Evolutionary conservation across 2,329 filamentous ascomycete species (phyloP), one percentile per base, ranked within the genome.

Genomic region (Cordyceps tenuipes): DNA sequence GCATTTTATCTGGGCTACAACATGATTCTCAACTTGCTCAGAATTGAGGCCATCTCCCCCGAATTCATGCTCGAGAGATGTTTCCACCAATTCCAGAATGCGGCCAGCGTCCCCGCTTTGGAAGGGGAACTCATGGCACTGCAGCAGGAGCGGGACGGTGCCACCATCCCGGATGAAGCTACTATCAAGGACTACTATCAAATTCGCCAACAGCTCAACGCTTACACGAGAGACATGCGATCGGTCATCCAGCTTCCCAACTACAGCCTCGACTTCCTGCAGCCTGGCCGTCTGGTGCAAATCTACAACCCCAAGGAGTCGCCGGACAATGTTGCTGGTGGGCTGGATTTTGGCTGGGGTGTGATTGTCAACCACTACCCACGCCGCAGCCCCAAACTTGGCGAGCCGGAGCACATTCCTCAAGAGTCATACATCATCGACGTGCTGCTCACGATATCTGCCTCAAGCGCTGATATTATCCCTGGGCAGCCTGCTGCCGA

Each of bases 61-160:
- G 93, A 99, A 68, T 97, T 90, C 70, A 99, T 99, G 94, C 79
- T 99, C n/a, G 92, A 97, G 77, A 85, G 89, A 66, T 99, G 94
- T 70, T 99, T 99, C 77, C 95, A 90, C 73, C 94, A 99, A 73
- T 99, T 99, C 75, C 94, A 99, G 72, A 97, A 96, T 68, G 90
- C 90, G 2, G 89, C 93, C 12, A 91, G 88, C 66, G 91, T 97
- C 9, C 89, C 89, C 21, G 80, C 81, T 13, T 75, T 97, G 23
- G 94, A 99, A 73, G 90, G 89, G 71, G 87, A 96, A 65, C 77
- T 97, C 62, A 84, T 85, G 70, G 82, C 88, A 51, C 75, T 97
- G 36, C 91, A 97, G 71, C 82, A 83, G 62, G 84, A 93, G 71
- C 84, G 85, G 63, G 83, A 88, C 56, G 81, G 80, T 50, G 85